Percentiles rank a stretch among this genome's conserved stretches.
These are phyloP conservation scores for Quillaja saponaria DNA, from an alignment of 306 rosid species.

Conservation along the genomic window DNA sequence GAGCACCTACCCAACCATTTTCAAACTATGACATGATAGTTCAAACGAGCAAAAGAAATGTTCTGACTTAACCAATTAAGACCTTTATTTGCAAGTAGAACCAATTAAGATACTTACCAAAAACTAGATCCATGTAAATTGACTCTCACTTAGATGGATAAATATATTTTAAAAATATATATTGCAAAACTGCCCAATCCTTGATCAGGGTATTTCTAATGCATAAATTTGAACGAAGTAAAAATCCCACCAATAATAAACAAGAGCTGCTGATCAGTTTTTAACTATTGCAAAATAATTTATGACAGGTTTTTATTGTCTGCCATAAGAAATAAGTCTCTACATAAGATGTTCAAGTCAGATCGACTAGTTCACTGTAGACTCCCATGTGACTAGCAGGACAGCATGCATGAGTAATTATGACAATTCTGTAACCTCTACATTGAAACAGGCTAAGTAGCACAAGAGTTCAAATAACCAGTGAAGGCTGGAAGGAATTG, in stretches of 20 bases:
- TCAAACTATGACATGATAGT: background rate
- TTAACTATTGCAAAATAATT: conserved; percentile 16
- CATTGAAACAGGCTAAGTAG: no score
- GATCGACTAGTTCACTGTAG: no score
- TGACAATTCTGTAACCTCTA: no score
- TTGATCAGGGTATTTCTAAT: background rate
- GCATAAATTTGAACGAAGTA: background rate
- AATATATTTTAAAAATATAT: background rate
- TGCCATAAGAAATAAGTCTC: no score
- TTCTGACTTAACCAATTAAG: conserved; percentile 4
- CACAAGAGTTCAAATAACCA: no score
- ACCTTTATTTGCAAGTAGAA: no score
- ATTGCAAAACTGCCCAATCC: background rate
- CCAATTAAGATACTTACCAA: background rate
- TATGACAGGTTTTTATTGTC: no score
- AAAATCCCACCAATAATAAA: background rate
- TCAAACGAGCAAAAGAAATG: conserved; percentile 17
- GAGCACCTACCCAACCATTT: background rate
- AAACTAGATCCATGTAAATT: background rate
- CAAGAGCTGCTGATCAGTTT: background rate
- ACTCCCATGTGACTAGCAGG: no score
- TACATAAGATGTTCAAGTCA: no score
- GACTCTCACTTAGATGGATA: background rate
- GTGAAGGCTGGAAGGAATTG: no score
- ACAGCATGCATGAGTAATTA: no score